These are phyloP conservation scores for Aspergillus japonicus DNA, from an alignment of 2,329 filamentous ascomycete genomes.

Conservation along the genomic window DNA sequence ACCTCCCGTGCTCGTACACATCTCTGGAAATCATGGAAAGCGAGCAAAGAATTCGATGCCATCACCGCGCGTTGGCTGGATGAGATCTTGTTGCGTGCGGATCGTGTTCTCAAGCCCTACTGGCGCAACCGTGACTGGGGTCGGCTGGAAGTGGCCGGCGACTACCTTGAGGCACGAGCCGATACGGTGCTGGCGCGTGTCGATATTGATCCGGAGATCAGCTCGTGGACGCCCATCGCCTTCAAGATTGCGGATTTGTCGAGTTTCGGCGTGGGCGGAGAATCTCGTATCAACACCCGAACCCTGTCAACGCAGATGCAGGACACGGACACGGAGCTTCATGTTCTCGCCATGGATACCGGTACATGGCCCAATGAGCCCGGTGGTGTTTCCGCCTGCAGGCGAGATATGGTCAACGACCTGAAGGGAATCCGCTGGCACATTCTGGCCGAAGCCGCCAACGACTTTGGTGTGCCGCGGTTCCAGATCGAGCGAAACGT, in stretches of 20 bases:
- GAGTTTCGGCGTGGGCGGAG: conserved; percentile 52
- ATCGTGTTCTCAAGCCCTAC: conserved; percentile 45
- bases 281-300: conserved; percentile 51
- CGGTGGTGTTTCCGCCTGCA: conserved; percentile 55
- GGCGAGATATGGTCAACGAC: conserved; percentile 55
- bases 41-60: conserved; percentile 46
- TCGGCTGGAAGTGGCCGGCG: conserved; percentile 42
- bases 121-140: conserved; percentile 47
- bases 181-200: conserved; percentile 53
- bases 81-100: conserved; percentile 48
- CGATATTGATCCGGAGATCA: conserved; percentile 51
- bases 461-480: conserved; percentile 54
- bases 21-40: conserved; percentile 52
- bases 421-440: conserved; percentile 54
- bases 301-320: conserved; percentile 32
- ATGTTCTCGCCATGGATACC: conserved; percentile 53
- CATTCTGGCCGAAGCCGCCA: conserved; percentile 54
- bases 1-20: conserved; percentile 49
- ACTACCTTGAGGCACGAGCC: conserved; percentile 44
- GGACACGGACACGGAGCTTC: conserved; percentile 48
- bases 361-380: conserved; percentile 54
- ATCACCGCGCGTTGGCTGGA: conserved; percentile 51
- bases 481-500: conserved; percentile 56
- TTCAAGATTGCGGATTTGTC: conserved; percentile 52
- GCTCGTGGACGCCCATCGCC: conserved; percentile 51